Percentiles rank a stretch among this genome's conserved stretches.
phyloP scores from a whole-genome alignment of 441 rosid species.

The Breynia disticha region DNA sequence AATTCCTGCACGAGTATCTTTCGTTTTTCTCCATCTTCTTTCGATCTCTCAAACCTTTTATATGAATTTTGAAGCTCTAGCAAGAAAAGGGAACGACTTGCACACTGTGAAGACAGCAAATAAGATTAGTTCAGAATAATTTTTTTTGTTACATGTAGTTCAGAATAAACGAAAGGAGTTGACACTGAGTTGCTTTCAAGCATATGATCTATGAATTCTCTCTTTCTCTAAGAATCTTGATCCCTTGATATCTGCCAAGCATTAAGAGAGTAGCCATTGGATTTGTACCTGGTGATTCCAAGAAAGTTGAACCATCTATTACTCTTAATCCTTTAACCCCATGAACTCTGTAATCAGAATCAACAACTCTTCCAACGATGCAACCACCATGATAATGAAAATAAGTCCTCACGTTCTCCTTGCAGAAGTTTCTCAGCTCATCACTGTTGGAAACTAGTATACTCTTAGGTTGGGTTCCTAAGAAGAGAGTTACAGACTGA shows the following conservation, averaged over 20 bases:
- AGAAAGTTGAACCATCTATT: conserved; percentile 55
- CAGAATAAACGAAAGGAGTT: too few relatives aligned
- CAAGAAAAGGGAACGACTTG: too few relatives aligned
- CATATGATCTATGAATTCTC: background rate
- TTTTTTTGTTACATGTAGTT: too few relatives aligned
- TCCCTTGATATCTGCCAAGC: conserved; percentile 74
- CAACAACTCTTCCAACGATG: conserved; percentile 49
- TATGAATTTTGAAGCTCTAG: too few relatives aligned
- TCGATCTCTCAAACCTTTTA: too few relatives aligned
- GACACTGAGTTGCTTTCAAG: too few relatives aligned
- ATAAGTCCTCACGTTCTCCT: conserved; percentile 48
- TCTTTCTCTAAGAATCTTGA: conserved; percentile 38
- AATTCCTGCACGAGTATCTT: too few relatives aligned
- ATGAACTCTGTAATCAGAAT: conserved; percentile 36
- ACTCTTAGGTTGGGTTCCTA: conserved; percentile 27
- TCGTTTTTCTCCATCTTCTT: too few relatives aligned
- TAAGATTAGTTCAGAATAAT: too few relatives aligned
- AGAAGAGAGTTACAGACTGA: conserved; percentile 33
- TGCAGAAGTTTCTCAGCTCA: conserved; percentile 42
- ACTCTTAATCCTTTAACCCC: conserved; percentile 47
- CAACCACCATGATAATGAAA: conserved; percentile 74
- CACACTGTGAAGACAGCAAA: too few relatives aligned
- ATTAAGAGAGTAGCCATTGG: conserved; percentile 74
- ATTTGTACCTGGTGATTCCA: conserved; percentile 67
- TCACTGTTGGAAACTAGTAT: conserved; percentile 22